Evolutionary conservation across 2,329 filamentous ascomycete genomes (phyloP).

Genomic region (Trichoderma oligosporum): DNA sequence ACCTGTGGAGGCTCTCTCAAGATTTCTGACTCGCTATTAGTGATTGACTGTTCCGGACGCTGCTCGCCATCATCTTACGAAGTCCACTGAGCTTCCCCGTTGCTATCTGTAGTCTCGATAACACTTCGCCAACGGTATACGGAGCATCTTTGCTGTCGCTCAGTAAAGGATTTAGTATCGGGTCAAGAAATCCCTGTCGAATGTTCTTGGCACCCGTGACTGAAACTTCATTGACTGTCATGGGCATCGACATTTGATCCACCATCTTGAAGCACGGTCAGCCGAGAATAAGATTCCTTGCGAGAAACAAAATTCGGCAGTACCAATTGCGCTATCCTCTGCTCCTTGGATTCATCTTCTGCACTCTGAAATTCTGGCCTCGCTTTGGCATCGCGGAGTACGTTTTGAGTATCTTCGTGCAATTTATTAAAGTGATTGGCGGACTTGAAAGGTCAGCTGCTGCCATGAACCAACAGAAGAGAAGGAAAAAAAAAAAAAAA

Average conservation of each 20-base stretch:
- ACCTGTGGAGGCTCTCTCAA: conserved; percentile 80
- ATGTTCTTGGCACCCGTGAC: conserved; percentile 81
- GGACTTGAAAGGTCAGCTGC: conserved; percentile 30
- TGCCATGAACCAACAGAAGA: conserved; percentile 12
- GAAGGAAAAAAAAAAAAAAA: no score
- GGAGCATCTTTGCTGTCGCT: conserved; percentile 60
- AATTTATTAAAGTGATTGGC: conserved; percentile 40
- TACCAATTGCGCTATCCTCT: conserved; percentile 39
- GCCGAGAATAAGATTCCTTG: neutral
- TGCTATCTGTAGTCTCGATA: conserved; percentile 66
- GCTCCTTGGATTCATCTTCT: conserved; percentile 40
- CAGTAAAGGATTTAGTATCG: conserved; percentile 74
- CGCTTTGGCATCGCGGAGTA: conserved; percentile 39
- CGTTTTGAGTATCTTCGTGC: conserved; percentile 35
- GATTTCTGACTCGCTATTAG: conserved; percentile 58
- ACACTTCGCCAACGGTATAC: conserved; percentile 76
- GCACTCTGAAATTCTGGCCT: conserved; percentile 35
- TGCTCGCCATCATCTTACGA: conserved; percentile 51
- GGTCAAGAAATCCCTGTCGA: conserved; percentile 77
- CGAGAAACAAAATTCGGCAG: neutral
- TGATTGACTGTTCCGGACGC: conserved; percentile 26
- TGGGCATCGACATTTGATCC: conserved; percentile 80
- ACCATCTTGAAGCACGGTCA: conserved; percentile 37
- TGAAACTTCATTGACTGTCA: conserved; percentile 80
- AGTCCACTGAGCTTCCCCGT: conserved; percentile 75